Percentiles rank a stretch among this genome's conserved stretches.
These are phyloP conservation scores for Aurinia saxatilis DNA, from an alignment of 345 rosid species.

Conservation along the genomic window DNA sequence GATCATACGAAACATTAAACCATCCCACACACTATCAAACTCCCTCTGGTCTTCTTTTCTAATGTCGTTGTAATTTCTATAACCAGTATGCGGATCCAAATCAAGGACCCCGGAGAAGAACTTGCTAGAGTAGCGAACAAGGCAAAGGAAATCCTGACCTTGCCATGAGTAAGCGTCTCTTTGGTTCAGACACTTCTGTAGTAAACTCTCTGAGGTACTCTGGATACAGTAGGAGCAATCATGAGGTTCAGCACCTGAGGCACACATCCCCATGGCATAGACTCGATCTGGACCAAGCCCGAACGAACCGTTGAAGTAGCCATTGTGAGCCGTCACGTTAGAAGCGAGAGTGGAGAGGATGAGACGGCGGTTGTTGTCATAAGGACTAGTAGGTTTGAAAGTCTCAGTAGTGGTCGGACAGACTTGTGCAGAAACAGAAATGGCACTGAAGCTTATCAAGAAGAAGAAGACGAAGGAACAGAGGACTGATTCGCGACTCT, in stretches of 20 bases:
- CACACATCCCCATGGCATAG: constrained; percentile 12
- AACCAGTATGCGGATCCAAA: not conserved
- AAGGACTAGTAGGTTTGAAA: not conserved
- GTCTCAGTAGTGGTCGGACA: too few relatives aligned
- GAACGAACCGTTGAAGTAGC: not conserved
- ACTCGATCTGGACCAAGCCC: not conserved
- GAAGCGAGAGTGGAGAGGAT: too few relatives aligned
- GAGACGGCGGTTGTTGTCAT: too few relatives aligned
- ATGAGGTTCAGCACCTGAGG: not conserved
- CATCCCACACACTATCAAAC: constrained; percentile 11
- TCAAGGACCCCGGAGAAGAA: constrained; percentile 2
- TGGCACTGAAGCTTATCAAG: too few relatives aligned
- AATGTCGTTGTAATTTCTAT: not conserved
- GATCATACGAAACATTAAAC: too few relatives aligned
- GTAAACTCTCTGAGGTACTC: not conserved
- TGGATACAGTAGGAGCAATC: constrained; percentile 27
- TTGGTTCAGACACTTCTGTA: constrained; percentile 18
- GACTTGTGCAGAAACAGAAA: too few relatives aligned
- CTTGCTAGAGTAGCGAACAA: too few relatives aligned
- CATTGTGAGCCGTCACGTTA: too few relatives aligned
- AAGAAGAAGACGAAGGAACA: too few relatives aligned
- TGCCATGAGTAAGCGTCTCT: constrained; percentile 31
- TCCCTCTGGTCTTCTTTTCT: not conserved
- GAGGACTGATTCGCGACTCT: too few relatives aligned
- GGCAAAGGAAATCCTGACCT: constrained; percentile 19